Evolutionary conservation across 768 basidiomycete species (phyloP).

Genomic region (Boletus speciosus): DNA sequence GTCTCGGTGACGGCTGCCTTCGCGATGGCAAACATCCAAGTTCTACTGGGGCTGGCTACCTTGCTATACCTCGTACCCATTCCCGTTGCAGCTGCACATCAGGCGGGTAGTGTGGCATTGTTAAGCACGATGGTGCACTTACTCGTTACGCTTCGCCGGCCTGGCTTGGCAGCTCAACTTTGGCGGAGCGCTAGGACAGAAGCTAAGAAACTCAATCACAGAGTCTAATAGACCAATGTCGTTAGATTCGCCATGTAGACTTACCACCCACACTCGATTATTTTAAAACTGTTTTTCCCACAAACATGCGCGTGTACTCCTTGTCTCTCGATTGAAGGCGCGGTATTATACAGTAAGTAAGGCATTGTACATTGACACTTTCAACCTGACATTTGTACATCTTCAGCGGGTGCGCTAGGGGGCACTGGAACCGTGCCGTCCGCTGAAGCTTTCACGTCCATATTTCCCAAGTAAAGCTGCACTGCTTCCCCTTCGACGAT

Average conservation of each 20-base stretch:
- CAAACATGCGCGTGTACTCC: not conserved
- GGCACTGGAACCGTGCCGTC: constrained; percentile 38
- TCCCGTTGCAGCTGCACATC: constrained; percentile 89
- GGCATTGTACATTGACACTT: constrained; percentile 15
- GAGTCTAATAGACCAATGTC: not conserved
- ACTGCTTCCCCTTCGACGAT: constrained; percentile 84
- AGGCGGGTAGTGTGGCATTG: constrained; percentile 89
- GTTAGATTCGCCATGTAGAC: constrained; percentile 13
- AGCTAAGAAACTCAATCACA: constrained; percentile 12
- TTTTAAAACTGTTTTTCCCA: constrained; percentile 7
- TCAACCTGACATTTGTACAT: constrained; percentile 84
- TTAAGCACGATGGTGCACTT: constrained; percentile 81
- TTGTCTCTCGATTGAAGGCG: constrained; percentile 2
- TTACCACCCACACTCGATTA: constrained; percentile 25
- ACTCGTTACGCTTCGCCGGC: constrained; percentile 65
- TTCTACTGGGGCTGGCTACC: constrained; percentile 71
- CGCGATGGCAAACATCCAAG: constrained; percentile 82
- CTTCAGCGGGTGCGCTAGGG: constrained; percentile 47
- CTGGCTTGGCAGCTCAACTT: constrained; percentile 57
- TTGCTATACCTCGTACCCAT: constrained; percentile 90
- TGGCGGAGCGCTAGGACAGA: constrained; percentile 46
- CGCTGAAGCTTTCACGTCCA: constrained; percentile 66
- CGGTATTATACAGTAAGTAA: constrained; percentile 6
- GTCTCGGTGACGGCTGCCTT: constrained; percentile 58
- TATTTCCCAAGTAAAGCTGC: constrained; percentile 67